These are phyloP conservation scores for Ceriops decandra DNA, from an alignment of 345 rosid species.

Conservation along the genomic window DNA sequence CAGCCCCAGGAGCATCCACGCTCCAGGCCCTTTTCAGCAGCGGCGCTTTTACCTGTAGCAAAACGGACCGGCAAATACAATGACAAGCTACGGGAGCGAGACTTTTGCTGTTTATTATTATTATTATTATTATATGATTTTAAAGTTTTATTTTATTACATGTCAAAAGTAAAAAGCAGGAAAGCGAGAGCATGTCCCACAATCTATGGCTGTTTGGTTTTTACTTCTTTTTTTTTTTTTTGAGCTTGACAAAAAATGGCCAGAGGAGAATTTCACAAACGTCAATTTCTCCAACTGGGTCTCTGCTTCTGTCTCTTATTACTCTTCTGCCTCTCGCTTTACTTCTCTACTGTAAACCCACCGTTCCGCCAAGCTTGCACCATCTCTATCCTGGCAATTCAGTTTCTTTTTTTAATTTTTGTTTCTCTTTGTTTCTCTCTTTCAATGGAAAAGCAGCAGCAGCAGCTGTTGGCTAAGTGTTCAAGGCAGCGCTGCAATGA, in stretches of 20 bases:
- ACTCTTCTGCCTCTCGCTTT: conserved; percentile 10
- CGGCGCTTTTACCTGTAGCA: background rate
- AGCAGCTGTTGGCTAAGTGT: conserved; percentile 64
- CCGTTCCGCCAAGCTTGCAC: background rate
- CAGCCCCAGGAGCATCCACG: background rate
- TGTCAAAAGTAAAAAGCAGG: background rate
- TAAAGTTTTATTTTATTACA: background rate
- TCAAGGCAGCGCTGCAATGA: conserved; percentile 84
- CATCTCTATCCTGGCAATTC: conserved; percentile 2
- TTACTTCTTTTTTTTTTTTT: conserved; percentile 3
- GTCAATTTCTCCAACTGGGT: conserved; percentile 32
- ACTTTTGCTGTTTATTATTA: no score
- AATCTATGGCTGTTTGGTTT: conserved; percentile 20
- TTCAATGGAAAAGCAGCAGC: conserved; percentile 65
- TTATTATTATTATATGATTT: background rate
- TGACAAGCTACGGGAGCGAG: background rate
- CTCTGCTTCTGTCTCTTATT: conserved; percentile 12
- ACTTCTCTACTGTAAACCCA: conserved; percentile 6
- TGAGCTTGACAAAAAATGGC: conserved; percentile 43
- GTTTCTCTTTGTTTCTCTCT: conserved; percentile 15
- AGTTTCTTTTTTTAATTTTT: background rate
- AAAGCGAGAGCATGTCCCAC: conserved; percentile 31
- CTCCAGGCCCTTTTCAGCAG: background rate
- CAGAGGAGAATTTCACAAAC: conserved; percentile 26
- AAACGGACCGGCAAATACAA: background rate